These are phyloP conservation scores for Geum urbanum DNA, from an alignment of 306 rosid species.

Conservation along the genomic window DNA sequence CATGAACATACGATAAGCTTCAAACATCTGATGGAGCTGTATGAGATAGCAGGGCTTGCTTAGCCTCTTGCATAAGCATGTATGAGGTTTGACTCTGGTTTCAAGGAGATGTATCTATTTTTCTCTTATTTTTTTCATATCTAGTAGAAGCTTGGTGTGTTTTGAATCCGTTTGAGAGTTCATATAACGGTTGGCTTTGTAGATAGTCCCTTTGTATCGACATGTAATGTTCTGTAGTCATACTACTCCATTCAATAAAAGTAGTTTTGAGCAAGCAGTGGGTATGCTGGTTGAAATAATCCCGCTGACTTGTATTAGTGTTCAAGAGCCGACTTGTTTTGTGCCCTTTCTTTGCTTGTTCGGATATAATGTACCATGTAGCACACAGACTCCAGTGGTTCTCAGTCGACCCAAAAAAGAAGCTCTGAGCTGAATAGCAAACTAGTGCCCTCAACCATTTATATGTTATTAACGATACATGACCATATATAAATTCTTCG, in stretches of 20 bases:
- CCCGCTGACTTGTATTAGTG: background rate
- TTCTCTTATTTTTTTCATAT: background rate
- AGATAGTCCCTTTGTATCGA: conserved; percentile 7
- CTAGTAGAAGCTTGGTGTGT: conserved; percentile 16
- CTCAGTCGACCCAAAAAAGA: too few relatives aligned
- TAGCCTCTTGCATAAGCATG: conserved; percentile 18
- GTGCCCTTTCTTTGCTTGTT: background rate
- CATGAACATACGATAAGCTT: conserved; percentile 17
- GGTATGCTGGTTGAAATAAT: background rate
- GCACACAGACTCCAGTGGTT: background rate
- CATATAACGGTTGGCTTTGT: conserved; percentile 6
- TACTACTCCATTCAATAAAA: background rate
- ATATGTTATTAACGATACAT: too few relatives aligned
- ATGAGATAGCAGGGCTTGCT: conserved; percentile 9
- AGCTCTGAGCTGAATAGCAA: too few relatives aligned
- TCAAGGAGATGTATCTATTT: conserved; percentile 11
- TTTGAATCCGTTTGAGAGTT: conserved; percentile 3
- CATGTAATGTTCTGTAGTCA: background rate
- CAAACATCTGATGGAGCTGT: conserved; percentile 31
- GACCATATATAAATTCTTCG: too few relatives aligned
- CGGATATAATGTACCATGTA: background rate
- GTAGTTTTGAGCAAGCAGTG: conserved; percentile 4
- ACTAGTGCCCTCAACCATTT: too few relatives aligned
- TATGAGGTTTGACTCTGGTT: conserved; percentile 27
- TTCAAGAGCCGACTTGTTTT: background rate